These are phyloP conservation scores for Dalbergia cultrata DNA, from an alignment of 306 rosid species.

Conservation along the genomic window DNA sequence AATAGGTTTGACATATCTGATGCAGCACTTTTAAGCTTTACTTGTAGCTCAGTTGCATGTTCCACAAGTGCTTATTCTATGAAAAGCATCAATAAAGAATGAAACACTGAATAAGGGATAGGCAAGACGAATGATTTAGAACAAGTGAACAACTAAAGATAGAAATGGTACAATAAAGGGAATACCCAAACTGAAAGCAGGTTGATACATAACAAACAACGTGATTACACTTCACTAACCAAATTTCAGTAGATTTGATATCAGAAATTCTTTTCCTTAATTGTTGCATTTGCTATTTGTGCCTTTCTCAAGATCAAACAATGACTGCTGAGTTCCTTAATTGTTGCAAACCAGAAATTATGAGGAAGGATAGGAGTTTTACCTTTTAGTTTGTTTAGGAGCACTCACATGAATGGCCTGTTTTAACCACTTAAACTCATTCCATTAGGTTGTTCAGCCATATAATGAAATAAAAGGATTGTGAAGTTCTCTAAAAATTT, in stretches of 20 bases:
- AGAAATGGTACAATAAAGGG: not conserved
- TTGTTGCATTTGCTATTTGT: conserved; percentile 94
- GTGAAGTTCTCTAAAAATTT: conserved; percentile 95
- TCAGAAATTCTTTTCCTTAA: conserved; percentile 93
- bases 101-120: conserved; percentile 10
- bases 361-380: conserved; percentile 34
- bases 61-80: too few species aligned
- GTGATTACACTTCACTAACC: conserved; percentile 60
- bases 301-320: conserved; percentile 90
- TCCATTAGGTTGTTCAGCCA: conserved; percentile 96
- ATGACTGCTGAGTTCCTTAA: conserved; percentile 74
- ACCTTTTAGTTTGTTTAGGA: conserved; percentile 97
- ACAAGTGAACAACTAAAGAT: not conserved
- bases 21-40: too few species aligned
- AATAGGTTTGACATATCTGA: too few species aligned
- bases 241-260: conserved; percentile 86
- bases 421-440: conserved; percentile 93
- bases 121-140: not conserved
- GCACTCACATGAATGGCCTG: conserved; percentile 90
- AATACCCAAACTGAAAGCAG: conserved; percentile 6
- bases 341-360: not conserved
- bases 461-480: conserved; percentile 90
- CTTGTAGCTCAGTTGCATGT: too few species aligned
- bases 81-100: not conserved
- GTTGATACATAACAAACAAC: not conserved